Evolutionary conservation across 78 protist genomes (phyloP), one percentile per base, ranked within the genome.

Genomic region (Salpingoeca rosetta): DNA sequence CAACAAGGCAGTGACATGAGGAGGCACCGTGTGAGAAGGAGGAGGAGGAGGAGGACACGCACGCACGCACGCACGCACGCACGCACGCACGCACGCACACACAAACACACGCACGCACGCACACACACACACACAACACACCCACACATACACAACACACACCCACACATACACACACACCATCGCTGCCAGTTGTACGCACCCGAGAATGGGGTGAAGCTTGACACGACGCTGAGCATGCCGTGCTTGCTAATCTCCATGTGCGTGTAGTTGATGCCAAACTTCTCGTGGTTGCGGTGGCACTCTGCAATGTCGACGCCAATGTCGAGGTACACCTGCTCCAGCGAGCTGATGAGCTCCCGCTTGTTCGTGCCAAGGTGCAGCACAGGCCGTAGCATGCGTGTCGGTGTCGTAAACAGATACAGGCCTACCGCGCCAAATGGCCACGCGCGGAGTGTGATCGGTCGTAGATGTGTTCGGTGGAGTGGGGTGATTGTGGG

Each of bases 121-220:
- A n/a, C n/a, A n/a, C n/a, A n/a, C n/a, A n/a, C n/a, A n/a, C n/a
- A n/a, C n/a, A n/a, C n/a, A n/a, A n/a, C n/a, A n/a, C n/a, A n/a
- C n/a, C n/a, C n/a, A n/a, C n/a, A n/a, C n/a, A n/a, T n/a, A n/a
- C n/a, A n/a, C n/a, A n/a, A n/a, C n/a, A n/a, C n/a, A n/a, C n/a
- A n/a, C n/a, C n/a, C n/a, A n/a, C n/a, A n/a, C n/a, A n/a, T n/a
- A n/a, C n/a, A 51, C 7, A 51, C 31, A 51, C 65, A 17, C 65
- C 7, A 51, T 7, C 65, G 17, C 31, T 22, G 65, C 17, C 65
- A 17, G 85, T 97, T 97, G 65, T 51, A 17, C 65, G 65, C 7
- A 51, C 65, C 65, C 25, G 96, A 94, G 85, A 96, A 99, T 11
- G 99, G 99, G 0, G 99, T 99, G 45, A 96, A 51, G 80, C 85